Base-by-base conservation (phyloP, 2,329 filamentous ascomycete genomes). In the Nigrospora sphaerica region DNA sequence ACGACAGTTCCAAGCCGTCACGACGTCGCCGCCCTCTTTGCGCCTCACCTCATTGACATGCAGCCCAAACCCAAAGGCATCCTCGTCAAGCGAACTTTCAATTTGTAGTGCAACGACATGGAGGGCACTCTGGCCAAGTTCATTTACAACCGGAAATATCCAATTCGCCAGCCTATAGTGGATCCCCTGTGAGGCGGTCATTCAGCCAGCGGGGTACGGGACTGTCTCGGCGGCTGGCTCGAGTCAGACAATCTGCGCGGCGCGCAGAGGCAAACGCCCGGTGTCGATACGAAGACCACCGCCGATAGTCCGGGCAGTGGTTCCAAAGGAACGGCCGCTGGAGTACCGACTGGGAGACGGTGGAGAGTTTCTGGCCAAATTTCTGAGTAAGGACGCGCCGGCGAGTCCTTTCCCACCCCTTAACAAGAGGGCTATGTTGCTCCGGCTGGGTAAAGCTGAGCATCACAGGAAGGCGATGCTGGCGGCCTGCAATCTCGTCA, bases 1-100 rank as follows among this genome's bases (percentile, higher is more conserved):
- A 12, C 32, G 40, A 19, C 34, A 39, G 34, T 43, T 39, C 35
- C 32, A 47, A 3, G 67, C 66, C 12, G 60, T 61, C 18, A 68
- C 18, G 69, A 72, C 49, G 47, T 61, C 3, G 66, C 68, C 1
- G 57, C 58, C 4, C 58, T 63, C 35, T 58, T 70, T n/a, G 39
- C 39, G 39, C 58, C 62, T 19, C 67, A 71, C 41, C 51, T 72
- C 28, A 49, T 72, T 23, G 19, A 23, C 7, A 23, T 7, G 19
- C 7, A 69, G 46, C 69, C 69, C 0, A 57, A 69, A 32, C 67
- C 69, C 13, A 64, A 63, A 36, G 66, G 71, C 14, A 63, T 72
- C 23, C 61, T 60, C 49, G 63, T 62, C 4, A 52, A 51, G 1
- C 55, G 59, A 12, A 54, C 59, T 41, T 55, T 54, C 9, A 52